Base-by-base conservation (phyloP, 2,329 filamentous ascomycete genomes). In the Cercospora berteroae region DNA sequence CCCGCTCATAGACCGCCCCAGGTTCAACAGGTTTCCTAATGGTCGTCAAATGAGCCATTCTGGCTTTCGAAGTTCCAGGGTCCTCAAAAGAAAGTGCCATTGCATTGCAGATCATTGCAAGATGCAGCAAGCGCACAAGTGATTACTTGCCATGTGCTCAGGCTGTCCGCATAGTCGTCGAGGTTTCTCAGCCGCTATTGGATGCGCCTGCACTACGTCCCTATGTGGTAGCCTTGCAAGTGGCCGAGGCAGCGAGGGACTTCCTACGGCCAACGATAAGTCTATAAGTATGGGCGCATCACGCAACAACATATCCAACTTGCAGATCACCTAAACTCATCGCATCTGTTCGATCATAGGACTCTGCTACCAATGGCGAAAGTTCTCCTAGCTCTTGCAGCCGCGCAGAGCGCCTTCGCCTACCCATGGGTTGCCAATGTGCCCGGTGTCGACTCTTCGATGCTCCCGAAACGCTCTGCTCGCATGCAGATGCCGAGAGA, bases 401-500 rank as follows among this genome's bases (percentile, higher is more conserved):
- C 65, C 20, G 68, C 63, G 25, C 65, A 65, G 13, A 39, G 65
- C 63, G 74, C 71, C 18, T 68, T 71, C 18, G 77, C 78, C 18
- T 81, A 79, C 64, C 79, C 79, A 13, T 81, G 77, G 67, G 77
- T 80, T 6, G 71, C 74, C 6, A 64, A 76, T n/a, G 72, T 76
- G 59, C 73, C 78, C 10, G 78, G 77, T 18, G 75, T 80, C 5
- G 77, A 81, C 57, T 75, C 75, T 1, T 77, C 72, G 31, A 69
- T 79, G 27, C 70, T 79, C 20, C 63, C 58, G 42, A 62, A 52
- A n/a, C 65, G 65, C 23, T 63, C 60, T 42, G 39, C 63, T 44
- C 57, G 52, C 12, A 42, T 58, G 58, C 29, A 50, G 16, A 63
- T 62, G 55, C 71, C 31, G 31, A 58, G 66, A 25, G 70, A 73